phyloP scores from a whole-genome alignment of 2,329 filamentous ascomycete genomes.

The Lecanicillium sp. region DNA sequence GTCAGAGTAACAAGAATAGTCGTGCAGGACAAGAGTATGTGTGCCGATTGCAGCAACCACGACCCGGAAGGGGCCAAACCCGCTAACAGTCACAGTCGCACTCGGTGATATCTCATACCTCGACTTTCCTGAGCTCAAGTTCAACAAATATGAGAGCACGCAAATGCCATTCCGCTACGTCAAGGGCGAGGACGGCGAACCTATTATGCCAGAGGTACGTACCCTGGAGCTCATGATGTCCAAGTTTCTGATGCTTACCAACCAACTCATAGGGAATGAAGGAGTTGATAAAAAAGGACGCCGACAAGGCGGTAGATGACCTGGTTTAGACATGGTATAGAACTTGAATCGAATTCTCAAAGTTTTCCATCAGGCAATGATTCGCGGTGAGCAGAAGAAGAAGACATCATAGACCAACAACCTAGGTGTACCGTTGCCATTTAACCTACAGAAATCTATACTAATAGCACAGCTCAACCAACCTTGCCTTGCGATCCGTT shows the following conservation, averaged over 20 bases:
- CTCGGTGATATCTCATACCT: slow-evolving; percentile 74
- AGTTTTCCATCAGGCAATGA: too few species aligned
- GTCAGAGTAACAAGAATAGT: slow-evolving; percentile 89
- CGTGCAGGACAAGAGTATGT: slow-evolving; percentile 71
- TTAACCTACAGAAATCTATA: too few species aligned
- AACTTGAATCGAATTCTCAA: too few species aligned
- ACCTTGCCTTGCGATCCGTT: too few species aligned
- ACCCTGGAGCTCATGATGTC: neutral
- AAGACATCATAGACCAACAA: too few species aligned
- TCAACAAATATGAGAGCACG: slow-evolving; percentile 88
- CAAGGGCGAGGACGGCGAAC: slow-evolving; percentile 61
- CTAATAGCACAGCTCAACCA: too few species aligned
- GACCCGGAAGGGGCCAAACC: slow-evolving; percentile 2
- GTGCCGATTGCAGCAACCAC: neutral
- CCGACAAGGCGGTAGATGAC: slow-evolving; percentile 85
- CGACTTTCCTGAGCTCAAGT: slow-evolving; percentile 81
- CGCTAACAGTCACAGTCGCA: slow-evolving; percentile 45
- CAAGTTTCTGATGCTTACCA: neutral
- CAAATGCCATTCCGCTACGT: slow-evolving; percentile 99
- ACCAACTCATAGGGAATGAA: slow-evolving; percentile 68
- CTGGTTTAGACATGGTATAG: slow-evolving; percentile 48
- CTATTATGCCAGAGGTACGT: slow-evolving; percentile 84
- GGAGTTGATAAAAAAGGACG: slow-evolving; percentile 86
- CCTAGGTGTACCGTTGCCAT: too few species aligned
- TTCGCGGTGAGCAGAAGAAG: too few species aligned